Percentiles rank a stretch among this genome's conserved stretches.
Evolutionary conservation across 768 basidiomycete species (phyloP).

Genomic region (Mycena haematopus): DNA sequence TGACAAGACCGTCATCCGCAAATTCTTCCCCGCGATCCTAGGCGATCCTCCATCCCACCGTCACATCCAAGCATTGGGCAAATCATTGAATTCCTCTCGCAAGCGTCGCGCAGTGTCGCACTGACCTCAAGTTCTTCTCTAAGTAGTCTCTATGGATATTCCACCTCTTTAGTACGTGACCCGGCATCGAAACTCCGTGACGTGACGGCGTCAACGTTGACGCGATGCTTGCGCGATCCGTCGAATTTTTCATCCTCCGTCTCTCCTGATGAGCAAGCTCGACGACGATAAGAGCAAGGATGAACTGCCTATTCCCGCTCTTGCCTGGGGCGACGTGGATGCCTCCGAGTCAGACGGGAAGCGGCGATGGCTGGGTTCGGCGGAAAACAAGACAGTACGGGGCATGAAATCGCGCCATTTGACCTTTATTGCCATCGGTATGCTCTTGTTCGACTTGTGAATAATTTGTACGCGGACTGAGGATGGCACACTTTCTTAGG

Average conservation of each 20-base stretch:
- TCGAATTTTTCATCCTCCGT: not conserved
- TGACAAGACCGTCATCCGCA: too few relatives aligned
- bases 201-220: too few relatives aligned
- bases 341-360: not conserved
- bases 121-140: too few relatives aligned
- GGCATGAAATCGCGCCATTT: conserved; percentile 26
- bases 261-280: conserved; percentile 11
- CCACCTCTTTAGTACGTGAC: too few relatives aligned
- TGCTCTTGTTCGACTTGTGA: not conserved
- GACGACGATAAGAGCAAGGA: conserved; percentile 1
- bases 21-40: too few relatives aligned
- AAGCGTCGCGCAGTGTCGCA: too few relatives aligned
- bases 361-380: conserved; percentile 17
- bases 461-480: not conserved
- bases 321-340: not conserved
- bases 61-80: too few relatives aligned
- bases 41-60: too few relatives aligned
- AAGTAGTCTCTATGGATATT: too few relatives aligned
- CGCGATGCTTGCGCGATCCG: conserved; percentile 12
- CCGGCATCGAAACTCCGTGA: too few relatives aligned
- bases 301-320: conserved; percentile 12
- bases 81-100: too few relatives aligned
- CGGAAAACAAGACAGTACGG: conserved; percentile 19
- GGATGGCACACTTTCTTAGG: not conserved
- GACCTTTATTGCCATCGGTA: conserved; percentile 25